phyloP scores from a whole-genome alignment of 2,329 filamentous ascomycete genomes.

The Beauveria varroae region DNA sequence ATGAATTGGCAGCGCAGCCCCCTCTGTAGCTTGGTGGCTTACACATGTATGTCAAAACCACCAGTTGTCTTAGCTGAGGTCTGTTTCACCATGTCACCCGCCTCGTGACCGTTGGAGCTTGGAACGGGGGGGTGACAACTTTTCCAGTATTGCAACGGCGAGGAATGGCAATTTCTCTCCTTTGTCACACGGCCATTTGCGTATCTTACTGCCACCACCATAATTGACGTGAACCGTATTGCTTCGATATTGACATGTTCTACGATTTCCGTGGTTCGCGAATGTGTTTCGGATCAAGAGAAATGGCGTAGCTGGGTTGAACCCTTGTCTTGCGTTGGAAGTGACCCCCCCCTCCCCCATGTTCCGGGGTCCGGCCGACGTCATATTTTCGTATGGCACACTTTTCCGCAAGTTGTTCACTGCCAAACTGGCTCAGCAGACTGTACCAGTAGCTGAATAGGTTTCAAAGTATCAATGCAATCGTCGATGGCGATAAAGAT shows the following conservation, averaged over 20 bases:
- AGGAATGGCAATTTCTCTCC: background rate
- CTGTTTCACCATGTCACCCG: slow-evolving; percentile 4
- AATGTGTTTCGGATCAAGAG: background rate
- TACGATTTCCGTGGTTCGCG: background rate
- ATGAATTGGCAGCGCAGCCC: background rate
- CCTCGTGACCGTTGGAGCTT: background rate
- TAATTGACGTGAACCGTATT: background rate
- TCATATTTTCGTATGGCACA: background rate
- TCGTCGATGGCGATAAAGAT: background rate
- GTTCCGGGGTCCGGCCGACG: background rate
- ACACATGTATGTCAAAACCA: background rate
- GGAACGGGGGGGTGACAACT: background rate
- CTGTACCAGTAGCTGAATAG: too few species aligned
- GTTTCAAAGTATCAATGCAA: too few species aligned
- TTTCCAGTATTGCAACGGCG: background rate
- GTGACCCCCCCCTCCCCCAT: background rate
- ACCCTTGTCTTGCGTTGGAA: background rate
- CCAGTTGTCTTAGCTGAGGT: slow-evolving; percentile 1
- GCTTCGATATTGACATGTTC: too few species aligned
- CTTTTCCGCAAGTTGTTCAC: too few species aligned
- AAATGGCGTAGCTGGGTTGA: background rate
- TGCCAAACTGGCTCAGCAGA: too few species aligned
- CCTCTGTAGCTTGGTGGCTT: background rate
- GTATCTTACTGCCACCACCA: background rate
- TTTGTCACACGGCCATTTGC: background rate